A percentile compares a stretch with the other conserved stretches of the same genome.
These are phyloP conservation scores for Euphorbia celastroides DNA, from an alignment of 441 rosid genomes.

Conservation along the genomic window DNA sequence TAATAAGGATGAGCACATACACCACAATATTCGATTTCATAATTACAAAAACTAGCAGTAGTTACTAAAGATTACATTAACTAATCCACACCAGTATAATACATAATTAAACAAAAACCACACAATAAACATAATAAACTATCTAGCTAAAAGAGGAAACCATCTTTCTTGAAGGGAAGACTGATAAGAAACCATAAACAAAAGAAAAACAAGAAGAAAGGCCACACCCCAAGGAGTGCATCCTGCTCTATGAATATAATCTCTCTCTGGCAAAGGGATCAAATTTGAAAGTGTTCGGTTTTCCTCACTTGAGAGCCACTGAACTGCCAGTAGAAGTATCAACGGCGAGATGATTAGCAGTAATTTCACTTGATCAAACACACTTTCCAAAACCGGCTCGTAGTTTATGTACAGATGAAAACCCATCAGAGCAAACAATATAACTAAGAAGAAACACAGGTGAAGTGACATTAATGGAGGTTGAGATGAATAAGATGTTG, in stretches of 20 bases:
- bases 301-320: conserved; percentile 42
- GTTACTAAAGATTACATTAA: too few species aligned
- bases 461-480: conserved; percentile 40
- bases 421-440: conserved; percentile 39
- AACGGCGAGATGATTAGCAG: conserved; percentile 44
- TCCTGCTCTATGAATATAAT: conserved; percentile 51
- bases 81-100: not conserved
- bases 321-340: conserved; percentile 42
- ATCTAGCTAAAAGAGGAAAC: conserved; percentile 42
- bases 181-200: conserved; percentile 60
- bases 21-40: too few species aligned
- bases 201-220: conserved; percentile 47
- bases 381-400: conserved; percentile 46
- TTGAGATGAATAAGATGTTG: conserved; percentile 20
- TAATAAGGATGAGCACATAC: too few species aligned
- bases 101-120: not conserved
- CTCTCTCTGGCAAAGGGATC: conserved; percentile 39
- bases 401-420: conserved; percentile 59
- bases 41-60: not conserved
- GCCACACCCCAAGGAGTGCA: conserved; percentile 63
- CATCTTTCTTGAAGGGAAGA: conserved; percentile 55
- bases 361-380: conserved; percentile 49
- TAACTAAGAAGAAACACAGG: conserved; percentile 48
- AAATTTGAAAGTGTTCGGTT: conserved; percentile 22
- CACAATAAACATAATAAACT: too few species aligned